Conservation (phyloP, 2,329 filamentous ascomycete genomes). For the Colletotrichum cereale region DNA sequence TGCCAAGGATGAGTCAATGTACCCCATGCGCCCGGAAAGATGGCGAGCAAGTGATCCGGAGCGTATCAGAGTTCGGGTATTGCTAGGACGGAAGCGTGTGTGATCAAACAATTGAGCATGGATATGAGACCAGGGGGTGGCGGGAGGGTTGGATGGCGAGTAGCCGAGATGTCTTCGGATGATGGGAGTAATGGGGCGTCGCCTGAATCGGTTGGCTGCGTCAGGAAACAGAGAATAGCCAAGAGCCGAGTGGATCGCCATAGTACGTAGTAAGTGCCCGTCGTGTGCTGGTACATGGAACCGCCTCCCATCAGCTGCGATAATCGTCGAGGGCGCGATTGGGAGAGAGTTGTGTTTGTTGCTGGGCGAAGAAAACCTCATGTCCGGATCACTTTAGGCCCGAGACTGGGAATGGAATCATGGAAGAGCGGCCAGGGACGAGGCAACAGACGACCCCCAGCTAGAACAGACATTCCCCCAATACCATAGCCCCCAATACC, state of each 20-base stretch:
- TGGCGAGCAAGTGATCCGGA: slow-evolving; percentile 10
- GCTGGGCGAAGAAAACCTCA: background rate
- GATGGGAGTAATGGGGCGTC: background rate
- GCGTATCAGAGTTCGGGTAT: slow-evolving; percentile 26
- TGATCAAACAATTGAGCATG: slow-evolving; percentile 22
- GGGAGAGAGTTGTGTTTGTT: background rate
- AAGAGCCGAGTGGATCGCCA: background rate
- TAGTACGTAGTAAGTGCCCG: no score
- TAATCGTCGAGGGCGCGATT: background rate
- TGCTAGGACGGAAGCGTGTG: slow-evolving; percentile 24
- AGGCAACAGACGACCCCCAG: background rate
- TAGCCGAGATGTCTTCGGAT: slow-evolving; percentile 10
- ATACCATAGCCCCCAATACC: background rate
- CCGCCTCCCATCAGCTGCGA: background rate
- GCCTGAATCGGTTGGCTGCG: background rate
- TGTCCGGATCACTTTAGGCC: background rate
- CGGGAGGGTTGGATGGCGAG: background rate
- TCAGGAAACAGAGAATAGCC: background rate
- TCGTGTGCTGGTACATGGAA: background rate
- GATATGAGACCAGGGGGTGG: slow-evolving; percentile 17
- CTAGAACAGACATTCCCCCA: background rate
- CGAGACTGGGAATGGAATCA: background rate
- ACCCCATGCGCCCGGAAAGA: slow-evolving; percentile 22
- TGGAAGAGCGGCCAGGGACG: background rate
- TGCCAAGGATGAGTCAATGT: slow-evolving; percentile 34